Evolutionary conservation across 345 rosid genomes (phyloP).

Genomic region (Turnera subulata): DNA sequence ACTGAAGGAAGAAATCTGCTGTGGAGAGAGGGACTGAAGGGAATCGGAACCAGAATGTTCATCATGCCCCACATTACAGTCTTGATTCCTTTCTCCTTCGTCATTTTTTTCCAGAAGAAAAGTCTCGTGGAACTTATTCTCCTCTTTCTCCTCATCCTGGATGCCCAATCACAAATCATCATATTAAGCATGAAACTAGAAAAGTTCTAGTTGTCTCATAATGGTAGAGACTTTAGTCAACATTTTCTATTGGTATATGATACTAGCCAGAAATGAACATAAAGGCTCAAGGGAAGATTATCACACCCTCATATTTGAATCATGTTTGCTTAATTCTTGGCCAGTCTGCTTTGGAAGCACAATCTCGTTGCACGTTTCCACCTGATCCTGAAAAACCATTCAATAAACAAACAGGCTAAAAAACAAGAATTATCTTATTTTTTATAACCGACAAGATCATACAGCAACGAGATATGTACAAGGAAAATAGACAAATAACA

Average conservation of each 20-base stretch:
- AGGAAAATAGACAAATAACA: conserved; percentile 2
- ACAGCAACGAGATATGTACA: neutral
- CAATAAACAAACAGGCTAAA: conserved; percentile 5
- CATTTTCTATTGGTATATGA: neutral
- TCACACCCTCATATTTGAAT: conserved; percentile 15
- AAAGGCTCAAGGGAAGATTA: neutral
- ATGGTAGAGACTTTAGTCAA: neutral
- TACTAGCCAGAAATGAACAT: neutral
- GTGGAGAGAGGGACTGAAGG: conserved; percentile 28
- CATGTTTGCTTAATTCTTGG: conserved; percentile 8
- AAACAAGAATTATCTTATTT: neutral
- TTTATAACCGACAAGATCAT: neutral
- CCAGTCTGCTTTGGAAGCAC: conserved; percentile 25
- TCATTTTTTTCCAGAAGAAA: conserved; percentile 27
- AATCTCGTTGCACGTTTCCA: conserved; percentile 24
- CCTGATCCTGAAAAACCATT: conserved; percentile 33
- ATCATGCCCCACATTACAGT: conserved; percentile 22
- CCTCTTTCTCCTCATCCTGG: conserved; percentile 29
- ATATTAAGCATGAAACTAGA: neutral
- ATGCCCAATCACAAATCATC: conserved; percentile 18
- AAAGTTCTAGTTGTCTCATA: neutral
- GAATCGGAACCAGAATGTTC: conserved; percentile 32
- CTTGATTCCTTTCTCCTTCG: conserved; percentile 23
- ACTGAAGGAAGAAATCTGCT: conserved; percentile 34
- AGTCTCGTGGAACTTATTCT: conserved; percentile 20